Percentiles rank a stretch among this genome's conserved stretches.
phyloP scores from a whole-genome alignment of 108 stramenopile species.

The Asterionellopsis glacialis region DNA sequence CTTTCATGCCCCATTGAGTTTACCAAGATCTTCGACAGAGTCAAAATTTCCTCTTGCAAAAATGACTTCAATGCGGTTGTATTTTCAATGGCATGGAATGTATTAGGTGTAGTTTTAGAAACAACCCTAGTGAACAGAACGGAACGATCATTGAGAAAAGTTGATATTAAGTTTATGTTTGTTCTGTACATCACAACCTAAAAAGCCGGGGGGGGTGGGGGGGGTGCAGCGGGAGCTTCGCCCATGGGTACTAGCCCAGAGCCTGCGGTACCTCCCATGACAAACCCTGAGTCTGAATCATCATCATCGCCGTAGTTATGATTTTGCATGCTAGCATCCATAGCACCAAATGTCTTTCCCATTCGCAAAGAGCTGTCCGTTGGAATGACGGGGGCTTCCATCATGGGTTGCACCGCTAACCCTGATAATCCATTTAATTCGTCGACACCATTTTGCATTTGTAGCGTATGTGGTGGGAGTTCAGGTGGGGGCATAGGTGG shows the following conservation, averaged over 20 bases:
- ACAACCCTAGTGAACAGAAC: no score
- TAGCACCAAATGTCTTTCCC: conserved; percentile 3
- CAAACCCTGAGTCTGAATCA: conserved; percentile 12
- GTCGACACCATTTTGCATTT: not conserved
- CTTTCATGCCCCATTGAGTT: no score
- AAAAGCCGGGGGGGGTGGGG: conserved; percentile 13
- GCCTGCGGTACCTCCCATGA: conserved; percentile 19
- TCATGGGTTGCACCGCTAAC: not conserved
- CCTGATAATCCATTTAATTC: not conserved
- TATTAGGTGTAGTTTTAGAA: no score
- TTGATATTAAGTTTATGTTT: no score
- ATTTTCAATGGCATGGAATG: no score
- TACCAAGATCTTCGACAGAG: no score
- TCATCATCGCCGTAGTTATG: conserved; percentile 1
- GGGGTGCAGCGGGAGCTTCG: conserved; percentile 8
- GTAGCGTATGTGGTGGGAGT: not conserved
- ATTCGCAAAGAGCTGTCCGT: not conserved
- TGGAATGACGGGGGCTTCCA: not conserved
- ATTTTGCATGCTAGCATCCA: not conserved
- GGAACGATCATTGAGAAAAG: no score
- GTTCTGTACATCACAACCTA: no score
- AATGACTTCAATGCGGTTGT: no score
- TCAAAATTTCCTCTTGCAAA: no score
- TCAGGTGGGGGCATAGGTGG: not conserved
- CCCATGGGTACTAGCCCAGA: conserved; percentile 7